Evolutionary conservation across 2,329 filamentous ascomycete genomes (phyloP), one percentile per base, ranked within the genome.

Genomic region (Aspergillus cejpii): DNA sequence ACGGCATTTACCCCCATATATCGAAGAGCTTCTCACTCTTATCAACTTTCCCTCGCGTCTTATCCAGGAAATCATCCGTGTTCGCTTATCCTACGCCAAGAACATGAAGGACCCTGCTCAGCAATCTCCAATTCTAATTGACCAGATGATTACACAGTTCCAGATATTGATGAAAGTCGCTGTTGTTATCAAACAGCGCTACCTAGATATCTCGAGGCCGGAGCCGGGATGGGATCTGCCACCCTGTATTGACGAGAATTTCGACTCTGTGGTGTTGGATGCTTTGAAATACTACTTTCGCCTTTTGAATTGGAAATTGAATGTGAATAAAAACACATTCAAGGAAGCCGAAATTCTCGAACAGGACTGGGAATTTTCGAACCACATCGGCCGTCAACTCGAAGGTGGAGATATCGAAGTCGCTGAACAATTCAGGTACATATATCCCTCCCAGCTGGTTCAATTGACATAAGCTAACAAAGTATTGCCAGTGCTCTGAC

Each of bases 201-300:
- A 95, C 62, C 76, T 86, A 27, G 74, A 80, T 20, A 88, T 97
- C 41, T 87, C 89, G 17, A 81, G 87, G 54, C 85, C 89, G 0
- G 86, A 97, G 65, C 81, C 85, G 15, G 91, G 92, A 37, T 98
- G 92, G 92, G 89, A 97, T 57, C 71, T 97, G 43, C 92, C 92
- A 2, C 88, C 90, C 6, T 96, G 90, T 67, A 94, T 98, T 52
- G 92, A 97, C 62, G 92, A 98, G 62, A 88, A 88, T 33, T 98
- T 97, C 59, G 92, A 97, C 62, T 79, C 84, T 26, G 87, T 94
- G 14, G 87, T 97, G 7, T 70, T 98, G 34, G 91, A 96, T 59
- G 90, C 91, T 0, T 74, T 98, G 56, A 94, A 91, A 64, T 97
- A 95, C 66, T 98, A 98, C 69, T 98, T 98, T 76, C 92, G 91